These are phyloP conservation scores for Exophiala aquamarina DNA, from an alignment of 2,329 filamentous ascomycete species.

Conservation along the genomic window DNA sequence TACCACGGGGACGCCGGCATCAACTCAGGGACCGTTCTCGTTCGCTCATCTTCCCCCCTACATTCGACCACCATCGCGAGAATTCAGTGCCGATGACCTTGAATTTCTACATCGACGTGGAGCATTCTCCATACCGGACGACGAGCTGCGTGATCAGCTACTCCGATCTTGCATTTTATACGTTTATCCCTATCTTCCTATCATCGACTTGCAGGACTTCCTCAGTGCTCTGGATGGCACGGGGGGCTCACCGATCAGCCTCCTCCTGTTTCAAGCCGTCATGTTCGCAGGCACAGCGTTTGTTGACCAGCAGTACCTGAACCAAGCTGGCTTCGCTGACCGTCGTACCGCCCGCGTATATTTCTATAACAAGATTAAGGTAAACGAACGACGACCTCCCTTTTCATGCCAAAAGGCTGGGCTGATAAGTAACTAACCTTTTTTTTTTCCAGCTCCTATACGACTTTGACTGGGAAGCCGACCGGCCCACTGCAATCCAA, in stretches of 20 bases:
- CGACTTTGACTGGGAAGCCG: conserved; percentile 91
- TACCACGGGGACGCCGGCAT: background rate
- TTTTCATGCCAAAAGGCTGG: no score
- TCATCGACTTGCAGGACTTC: conserved; percentile 56
- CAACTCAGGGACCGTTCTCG: background rate
- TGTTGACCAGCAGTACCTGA: conserved; percentile 44
- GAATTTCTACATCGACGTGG: conserved; percentile 44
- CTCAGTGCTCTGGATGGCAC: conserved; percentile 53
- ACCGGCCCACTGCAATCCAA: conserved; percentile 87
- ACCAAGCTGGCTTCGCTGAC: conserved; percentile 17
- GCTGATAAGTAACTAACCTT: no score
- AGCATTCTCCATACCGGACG: conserved; percentile 72
- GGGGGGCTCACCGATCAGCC: conserved; percentile 66
- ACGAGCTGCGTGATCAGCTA: conserved; percentile 72
- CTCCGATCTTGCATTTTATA: conserved; percentile 81
- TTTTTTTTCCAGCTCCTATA: conserved; percentile 71
- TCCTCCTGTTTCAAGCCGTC: conserved; percentile 87
- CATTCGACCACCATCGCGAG: conserved; percentile 15
- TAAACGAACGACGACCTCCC: no score
- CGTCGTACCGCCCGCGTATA: conserved; percentile 78
- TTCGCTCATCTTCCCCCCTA: conserved; percentile 14
- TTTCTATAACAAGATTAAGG: conserved; percentile 75
- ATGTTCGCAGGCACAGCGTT: conserved; percentile 93
- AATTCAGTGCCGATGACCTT: conserved; percentile 15
- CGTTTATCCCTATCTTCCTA: conserved; percentile 90